Evolutionary conservation across 345 rosid species (phyloP), one percentile per base, ranked within the genome.

Genomic region (Brassica nigra): DNA sequence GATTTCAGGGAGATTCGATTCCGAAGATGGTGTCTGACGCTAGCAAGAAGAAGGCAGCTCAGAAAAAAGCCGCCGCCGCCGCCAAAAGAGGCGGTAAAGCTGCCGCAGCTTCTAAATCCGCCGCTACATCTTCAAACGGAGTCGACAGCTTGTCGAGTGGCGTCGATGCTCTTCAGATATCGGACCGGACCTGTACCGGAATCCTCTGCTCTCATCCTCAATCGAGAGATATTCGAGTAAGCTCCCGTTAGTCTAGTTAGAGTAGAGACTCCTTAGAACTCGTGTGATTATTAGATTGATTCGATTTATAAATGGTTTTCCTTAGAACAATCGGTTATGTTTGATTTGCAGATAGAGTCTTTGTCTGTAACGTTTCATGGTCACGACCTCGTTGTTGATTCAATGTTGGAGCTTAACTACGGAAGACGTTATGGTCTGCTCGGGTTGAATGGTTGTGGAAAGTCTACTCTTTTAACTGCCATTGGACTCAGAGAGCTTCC

Each of bases 41-140:
- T 9, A 96, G 99, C 95, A 96, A 96, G 90, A 96, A 93, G 97
- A 96, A 96, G 89, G 97, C 97, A 1, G 97, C 97, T 2, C 98
- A 96, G 87, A 96, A 96, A 92, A 96, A 96, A 86, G 99, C 98
- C 2, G 98, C 98, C 1, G 85, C 95, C 0, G 79, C 57, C 11
- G 11, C 37, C 37, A 34, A 34, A 34, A 34, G 37, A 34, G 37
- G 37, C 7, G 37, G 37, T 10, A 42, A 42, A 42, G 14, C 49
- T 14, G 14, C 49, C 49, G 49, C 49, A 23, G 27, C 94, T 2
- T 85, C 94, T 30, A 88, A 83, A 76, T 86, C 91, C 42, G 84
- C 89, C 2, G 86, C 85, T 16, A 78, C 86, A 42, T 77, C 80
- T 2, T 86, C 84, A 7, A 86, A 85, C 33, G 94, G 88, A 67